A percentile compares a stretch with the other conserved stretches of the same genome.
Evolutionary conservation across 805 yeast species (phyloP).

Genomic region (Barnettozyma sp.): DNA sequence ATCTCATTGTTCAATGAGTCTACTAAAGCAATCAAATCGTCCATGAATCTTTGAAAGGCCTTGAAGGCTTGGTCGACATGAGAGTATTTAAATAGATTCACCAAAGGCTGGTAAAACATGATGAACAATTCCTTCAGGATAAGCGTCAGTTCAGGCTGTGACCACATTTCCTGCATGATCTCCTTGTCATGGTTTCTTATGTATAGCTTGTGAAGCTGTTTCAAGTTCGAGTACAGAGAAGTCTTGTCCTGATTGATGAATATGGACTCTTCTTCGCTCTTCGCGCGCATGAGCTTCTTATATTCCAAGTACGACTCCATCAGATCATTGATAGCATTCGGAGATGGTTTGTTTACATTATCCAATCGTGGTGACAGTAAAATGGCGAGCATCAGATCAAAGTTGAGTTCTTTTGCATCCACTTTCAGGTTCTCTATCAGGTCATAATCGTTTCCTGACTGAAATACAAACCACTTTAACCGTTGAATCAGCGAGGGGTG

Average conservation of each 20-base stretch:
- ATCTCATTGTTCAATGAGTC: constrained; percentile 25
- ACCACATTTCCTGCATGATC: constrained; percentile 71
- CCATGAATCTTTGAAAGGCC: constrained; percentile 48
- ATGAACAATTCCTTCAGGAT: constrained; percentile 68
- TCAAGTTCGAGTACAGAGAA: constrained; percentile 43
- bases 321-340: constrained; percentile 12
- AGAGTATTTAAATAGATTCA: constrained; percentile 23
- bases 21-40: constrained; percentile 1
- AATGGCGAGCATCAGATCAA: constrained; percentile 19
- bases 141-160: constrained; percentile 73
- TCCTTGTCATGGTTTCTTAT: constrained; percentile 72
- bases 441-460: constrained; percentile 27
- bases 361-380: constrained; percentile 21
- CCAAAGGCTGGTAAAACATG: constrained; percentile 68
- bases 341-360: constrained; percentile 10
- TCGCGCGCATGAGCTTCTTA: constrained; percentile 22
- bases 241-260: constrained; percentile 20
- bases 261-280: constrained; percentile 14
- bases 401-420: constrained; percentile 17
- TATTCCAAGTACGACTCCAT: constrained; percentile 24
- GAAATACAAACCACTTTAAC: constrained; percentile 28
- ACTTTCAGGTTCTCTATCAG: constrained; percentile 24
- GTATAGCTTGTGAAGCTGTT: constrained; percentile 55
- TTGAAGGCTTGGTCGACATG: constrained; percentile 8
- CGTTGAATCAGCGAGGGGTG: constrained; percentile 23